Percentiles rank a stretch among this genome's conserved stretches.
These are phyloP conservation scores for Penicillium sp. DNA, from an alignment of 2,329 filamentous ascomycete species.

Conservation along the genomic window DNA sequence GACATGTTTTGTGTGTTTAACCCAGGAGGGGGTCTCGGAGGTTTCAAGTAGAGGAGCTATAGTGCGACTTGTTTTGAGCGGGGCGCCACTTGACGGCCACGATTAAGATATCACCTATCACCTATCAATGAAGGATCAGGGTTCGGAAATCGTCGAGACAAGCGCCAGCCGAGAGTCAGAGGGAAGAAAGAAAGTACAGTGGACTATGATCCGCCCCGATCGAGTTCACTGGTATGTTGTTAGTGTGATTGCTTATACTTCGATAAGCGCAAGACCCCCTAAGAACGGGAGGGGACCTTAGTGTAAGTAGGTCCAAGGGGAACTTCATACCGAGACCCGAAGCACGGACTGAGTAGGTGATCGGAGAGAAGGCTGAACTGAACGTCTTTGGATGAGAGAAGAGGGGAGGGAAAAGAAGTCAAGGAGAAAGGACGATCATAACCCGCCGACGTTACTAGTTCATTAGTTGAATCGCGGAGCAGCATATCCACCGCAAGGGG, in stretches of 20 bases:
- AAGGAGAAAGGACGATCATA: conserved; percentile 12
- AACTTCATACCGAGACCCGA: not conserved
- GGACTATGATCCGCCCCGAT: conserved; percentile 1
- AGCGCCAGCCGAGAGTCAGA: conserved; percentile 29
- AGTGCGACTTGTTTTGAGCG: conserved; percentile 5
- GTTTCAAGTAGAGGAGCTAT: conserved; percentile 6
- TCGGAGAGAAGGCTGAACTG: not conserved
- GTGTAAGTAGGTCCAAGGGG: not conserved
- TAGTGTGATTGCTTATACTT: conserved; percentile 5
- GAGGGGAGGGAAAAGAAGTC: conserved; percentile 6
- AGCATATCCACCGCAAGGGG: conserved; percentile 2
- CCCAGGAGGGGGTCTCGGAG: not conserved
- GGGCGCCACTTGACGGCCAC: conserved; percentile 10
- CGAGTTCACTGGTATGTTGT: conserved; percentile 4
- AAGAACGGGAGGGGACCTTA: not conserved
- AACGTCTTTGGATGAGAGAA: not conserved
- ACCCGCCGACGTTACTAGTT: conserved; percentile 10
- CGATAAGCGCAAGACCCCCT: conserved; percentile 1
- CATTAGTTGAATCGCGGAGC: conserved; percentile 6
- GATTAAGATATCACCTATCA: conserved; percentile 9
- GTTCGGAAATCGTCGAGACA: conserved; percentile 13
- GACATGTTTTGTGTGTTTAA: conserved; percentile 35
- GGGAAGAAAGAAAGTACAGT: not conserved
- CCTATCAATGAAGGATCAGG: not conserved
- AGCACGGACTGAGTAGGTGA: conserved; percentile 3